Evolutionary conservation across 2,329 filamentous ascomycete genomes (phyloP).

Genomic region (Juglanconis sp.): DNA sequence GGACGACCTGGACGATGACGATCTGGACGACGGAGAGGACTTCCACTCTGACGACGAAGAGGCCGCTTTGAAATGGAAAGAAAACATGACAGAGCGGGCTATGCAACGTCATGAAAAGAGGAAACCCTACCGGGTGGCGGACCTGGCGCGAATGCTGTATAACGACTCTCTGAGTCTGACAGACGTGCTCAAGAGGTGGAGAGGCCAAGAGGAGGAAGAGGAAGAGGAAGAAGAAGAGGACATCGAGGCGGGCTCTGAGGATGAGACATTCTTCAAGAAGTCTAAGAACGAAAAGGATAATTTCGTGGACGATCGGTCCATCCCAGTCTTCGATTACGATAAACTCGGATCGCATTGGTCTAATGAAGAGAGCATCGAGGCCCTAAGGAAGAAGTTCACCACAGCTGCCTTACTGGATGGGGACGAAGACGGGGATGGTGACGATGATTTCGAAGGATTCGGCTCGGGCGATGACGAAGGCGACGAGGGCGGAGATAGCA

Average conservation of each 20-base stretch:
- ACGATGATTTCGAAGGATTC: conserved; percentile 38
- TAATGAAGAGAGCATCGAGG: conserved; percentile 71
- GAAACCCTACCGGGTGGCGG: conserved; percentile 71
- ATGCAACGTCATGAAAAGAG: conserved; percentile 66
- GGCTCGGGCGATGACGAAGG: conserved; percentile 40
- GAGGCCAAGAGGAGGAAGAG: conserved; percentile 57
- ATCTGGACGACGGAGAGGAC: conserved; percentile 50
- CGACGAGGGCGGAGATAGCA: conserved; percentile 42
- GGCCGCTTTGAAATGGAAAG: conserved; percentile 79
- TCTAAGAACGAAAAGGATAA: conserved; percentile 64
- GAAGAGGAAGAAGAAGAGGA: conserved; percentile 54
- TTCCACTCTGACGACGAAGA: conserved; percentile 64
- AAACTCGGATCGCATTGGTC: conserved; percentile 84
- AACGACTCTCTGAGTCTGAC: conserved; percentile 72
- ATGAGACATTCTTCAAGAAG: conserved; percentile 65
- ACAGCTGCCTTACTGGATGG: conserved; percentile 59
- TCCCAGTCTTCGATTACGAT: conserved; percentile 78
- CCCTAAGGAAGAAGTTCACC: conserved; percentile 72
- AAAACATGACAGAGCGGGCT: conserved; percentile 75
- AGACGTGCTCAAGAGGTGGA: conserved; percentile 78
- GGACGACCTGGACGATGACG: conserved; percentile 42
- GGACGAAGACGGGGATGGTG: conserved; percentile 38
- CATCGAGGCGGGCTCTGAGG: conserved; percentile 51
- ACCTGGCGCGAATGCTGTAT: conserved; percentile 87
- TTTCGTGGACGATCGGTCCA: conserved; percentile 70